Evolutionary conservation across 441 rosid species (phyloP).

Genomic region (Dalechampia spathulata): DNA sequence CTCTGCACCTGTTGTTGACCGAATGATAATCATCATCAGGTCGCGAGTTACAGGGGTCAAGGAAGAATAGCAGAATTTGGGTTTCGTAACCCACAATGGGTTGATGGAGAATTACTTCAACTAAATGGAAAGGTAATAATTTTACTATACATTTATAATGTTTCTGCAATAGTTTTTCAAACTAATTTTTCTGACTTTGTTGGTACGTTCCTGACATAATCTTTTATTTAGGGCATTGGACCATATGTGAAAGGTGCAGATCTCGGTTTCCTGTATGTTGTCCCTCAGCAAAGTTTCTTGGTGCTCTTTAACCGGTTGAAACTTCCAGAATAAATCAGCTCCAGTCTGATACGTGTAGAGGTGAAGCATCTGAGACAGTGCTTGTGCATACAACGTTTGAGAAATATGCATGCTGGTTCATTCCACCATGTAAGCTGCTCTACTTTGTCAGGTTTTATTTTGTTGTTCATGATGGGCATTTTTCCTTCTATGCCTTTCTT

Average conservation of each 20-base stretch:
- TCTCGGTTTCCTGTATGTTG: constrained; percentile 76
- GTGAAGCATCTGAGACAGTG: constrained; percentile 1
- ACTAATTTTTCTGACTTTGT: not conserved
- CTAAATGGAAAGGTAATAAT: constrained; percentile 80
- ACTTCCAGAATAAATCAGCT: constrained; percentile 47
- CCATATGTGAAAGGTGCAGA: constrained; percentile 79
- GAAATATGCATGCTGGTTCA: constrained; percentile 1
- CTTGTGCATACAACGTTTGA: constrained; percentile 1
- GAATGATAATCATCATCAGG: no score
- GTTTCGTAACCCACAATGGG: constrained; percentile 79
- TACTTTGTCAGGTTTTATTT: not conserved
- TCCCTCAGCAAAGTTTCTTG: constrained; percentile 86
- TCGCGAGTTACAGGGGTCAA: constrained; percentile 76
- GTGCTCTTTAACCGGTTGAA: constrained; percentile 80
- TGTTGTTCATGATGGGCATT: constrained; percentile 5
- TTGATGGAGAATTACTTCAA: constrained; percentile 81
- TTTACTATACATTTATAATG: no score
- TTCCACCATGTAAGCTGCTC: not conserved
- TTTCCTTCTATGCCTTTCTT: constrained; percentile 9
- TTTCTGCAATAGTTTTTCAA: not conserved
- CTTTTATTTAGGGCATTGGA: constrained; percentile 50
- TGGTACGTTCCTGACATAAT: not conserved
- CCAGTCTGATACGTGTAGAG: not conserved
- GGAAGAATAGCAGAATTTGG: constrained; percentile 90
- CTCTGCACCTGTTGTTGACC: no score